phyloP scores from a whole-genome alignment of 805 yeast species.

The Metschnikowia cubensis region DNA sequence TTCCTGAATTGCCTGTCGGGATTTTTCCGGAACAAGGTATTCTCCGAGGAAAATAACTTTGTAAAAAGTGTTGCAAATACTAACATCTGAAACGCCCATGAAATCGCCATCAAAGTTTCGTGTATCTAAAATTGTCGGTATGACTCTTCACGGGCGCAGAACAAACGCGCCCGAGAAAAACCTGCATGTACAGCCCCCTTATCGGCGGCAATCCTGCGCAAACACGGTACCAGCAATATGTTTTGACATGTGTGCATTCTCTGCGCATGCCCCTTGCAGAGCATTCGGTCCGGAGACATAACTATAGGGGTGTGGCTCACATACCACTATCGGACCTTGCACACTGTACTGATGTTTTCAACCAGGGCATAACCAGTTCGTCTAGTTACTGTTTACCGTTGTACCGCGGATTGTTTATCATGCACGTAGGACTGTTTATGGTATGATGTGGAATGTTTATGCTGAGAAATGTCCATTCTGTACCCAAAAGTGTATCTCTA shows the following conservation, averaged over 20 bases:
- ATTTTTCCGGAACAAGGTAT: no score
- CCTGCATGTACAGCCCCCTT: background rate
- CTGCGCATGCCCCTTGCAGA: conserved; percentile 3
- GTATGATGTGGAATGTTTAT: no score
- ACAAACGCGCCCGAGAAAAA: background rate
- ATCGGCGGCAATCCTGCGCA: background rate
- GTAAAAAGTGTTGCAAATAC: no score
- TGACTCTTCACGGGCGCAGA: background rate
- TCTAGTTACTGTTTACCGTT: no score
- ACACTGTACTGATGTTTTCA: background rate
- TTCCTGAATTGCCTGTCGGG: no score
- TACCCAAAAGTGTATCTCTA: no score
- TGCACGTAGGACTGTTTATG: no score
- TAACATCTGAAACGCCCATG: no score
- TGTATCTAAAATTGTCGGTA: background rate
- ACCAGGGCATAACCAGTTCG: no score
- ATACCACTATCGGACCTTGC: background rate
- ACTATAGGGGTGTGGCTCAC: background rate
- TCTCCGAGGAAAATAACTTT: no score
- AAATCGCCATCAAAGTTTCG: background rate
- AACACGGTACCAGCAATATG: background rate
- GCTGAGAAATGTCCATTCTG: no score
- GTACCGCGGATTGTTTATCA: no score
- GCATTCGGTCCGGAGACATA: background rate
- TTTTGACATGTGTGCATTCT: background rate